A percentile compares a stretch with the other conserved stretches of the same genome.
Evolutionary conservation across 1,139 yeast genomes (phyloP).

Genomic region (Lodderomyces metapsilosis): DNA sequence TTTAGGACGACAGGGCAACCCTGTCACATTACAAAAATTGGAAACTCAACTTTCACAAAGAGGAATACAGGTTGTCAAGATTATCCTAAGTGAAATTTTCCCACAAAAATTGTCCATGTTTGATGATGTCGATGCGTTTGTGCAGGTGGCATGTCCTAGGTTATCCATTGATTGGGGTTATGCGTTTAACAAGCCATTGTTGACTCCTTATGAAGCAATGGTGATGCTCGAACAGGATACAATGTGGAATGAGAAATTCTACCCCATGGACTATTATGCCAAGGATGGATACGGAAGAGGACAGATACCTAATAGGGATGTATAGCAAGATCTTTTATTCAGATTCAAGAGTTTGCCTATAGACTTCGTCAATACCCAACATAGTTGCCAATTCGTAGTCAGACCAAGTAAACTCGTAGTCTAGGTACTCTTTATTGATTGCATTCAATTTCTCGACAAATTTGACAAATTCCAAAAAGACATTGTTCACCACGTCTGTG

Average conservation of each 20-base stretch:
- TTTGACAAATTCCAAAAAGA: conserved; percentile 48
- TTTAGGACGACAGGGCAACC: conserved; percentile 92
- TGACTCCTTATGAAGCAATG: conserved; percentile 97
- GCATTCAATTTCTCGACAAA: conserved; percentile 51
- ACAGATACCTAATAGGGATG: conserved; percentile 45
- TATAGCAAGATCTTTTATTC: no score
- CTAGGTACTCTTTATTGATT: conserved; percentile 42
- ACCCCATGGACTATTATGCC: conserved; percentile 96
- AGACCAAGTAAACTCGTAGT: conserved; percentile 49
- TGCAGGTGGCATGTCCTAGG: conserved; percentile 97
- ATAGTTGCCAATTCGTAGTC: conserved; percentile 62
- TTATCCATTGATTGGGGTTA: conserved; percentile 98
- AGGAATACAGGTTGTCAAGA: conserved; percentile 74
- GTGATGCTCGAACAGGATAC: conserved; percentile 75
- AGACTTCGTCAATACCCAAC: conserved; percentile 53
- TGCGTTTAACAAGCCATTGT: conserved; percentile 86
- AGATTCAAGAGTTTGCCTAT: no score
- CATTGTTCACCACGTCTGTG: conserved; percentile 49
- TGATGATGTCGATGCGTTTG: conserved; percentile 90
- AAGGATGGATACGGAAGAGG: conserved; percentile 95
- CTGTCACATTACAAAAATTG: conserved; percentile 66
- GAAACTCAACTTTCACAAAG: conserved; percentile 50
- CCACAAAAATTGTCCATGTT: conserved; percentile 94
- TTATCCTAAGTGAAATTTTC: conserved; percentile 86
- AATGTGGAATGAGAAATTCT: conserved; percentile 62